phyloP scores from a whole-genome alignment of 306 rosid species.

The Trifolium subterraneum region DNA sequence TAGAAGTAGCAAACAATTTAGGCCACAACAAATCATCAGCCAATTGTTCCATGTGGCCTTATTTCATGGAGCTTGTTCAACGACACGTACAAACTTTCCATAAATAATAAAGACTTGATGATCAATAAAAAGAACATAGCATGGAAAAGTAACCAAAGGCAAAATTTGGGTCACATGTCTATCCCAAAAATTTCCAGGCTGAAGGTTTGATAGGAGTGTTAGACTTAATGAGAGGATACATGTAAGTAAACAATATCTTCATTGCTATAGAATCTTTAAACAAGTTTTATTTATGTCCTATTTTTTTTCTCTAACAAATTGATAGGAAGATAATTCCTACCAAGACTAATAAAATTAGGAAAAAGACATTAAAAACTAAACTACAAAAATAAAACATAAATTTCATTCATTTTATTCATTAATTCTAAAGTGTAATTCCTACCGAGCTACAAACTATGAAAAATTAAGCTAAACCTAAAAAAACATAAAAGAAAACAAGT shows the following conservation, averaged over 20 bases:
- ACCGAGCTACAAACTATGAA: no score
- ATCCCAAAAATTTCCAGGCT: slow-evolving; percentile 77
- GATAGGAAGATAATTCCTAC: no score
- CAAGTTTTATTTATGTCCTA: not conserved
- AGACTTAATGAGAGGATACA: slow-evolving; percentile 72
- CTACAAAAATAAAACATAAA: no score
- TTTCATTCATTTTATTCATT: no score
- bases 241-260: slow-evolving; percentile 47
- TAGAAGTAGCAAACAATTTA: slow-evolving; percentile 64
- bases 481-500: no score
- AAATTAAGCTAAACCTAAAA: no score
- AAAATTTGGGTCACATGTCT: slow-evolving; percentile 76
- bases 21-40: slow-evolving; percentile 24
- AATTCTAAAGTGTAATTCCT: no score
- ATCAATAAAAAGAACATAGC: slow-evolving; percentile 79
- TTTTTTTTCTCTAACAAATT: no score
- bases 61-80: slow-evolving; percentile 92
- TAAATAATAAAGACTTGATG: slow-evolving; percentile 50
- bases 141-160: slow-evolving; percentile 73
- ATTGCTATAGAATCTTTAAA: not conserved
- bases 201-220: slow-evolving; percentile 60
- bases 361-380: no score
- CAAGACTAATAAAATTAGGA: no score
- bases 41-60: slow-evolving; percentile 92
- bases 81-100: slow-evolving; percentile 70